Percentiles rank a stretch among this genome's conserved stretches.
Conservation (phyloP, 73 alveolate species). For the Halteria grandinella region DNA sequence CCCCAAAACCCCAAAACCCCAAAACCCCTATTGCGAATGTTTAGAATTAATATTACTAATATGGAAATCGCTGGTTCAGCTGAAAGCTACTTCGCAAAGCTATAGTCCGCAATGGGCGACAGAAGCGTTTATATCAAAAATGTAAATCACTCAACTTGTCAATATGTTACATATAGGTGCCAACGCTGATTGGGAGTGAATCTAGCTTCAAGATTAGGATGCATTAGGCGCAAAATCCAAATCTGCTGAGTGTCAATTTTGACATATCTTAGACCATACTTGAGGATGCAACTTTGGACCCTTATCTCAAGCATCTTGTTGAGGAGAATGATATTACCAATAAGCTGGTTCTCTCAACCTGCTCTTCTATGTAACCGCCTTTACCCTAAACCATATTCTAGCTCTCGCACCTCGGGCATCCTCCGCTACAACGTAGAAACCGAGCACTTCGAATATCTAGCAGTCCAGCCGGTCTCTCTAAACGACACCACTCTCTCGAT, state of each 20-base stretch:
- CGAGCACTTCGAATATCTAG: conserved; percentile 29
- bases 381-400: background rate
- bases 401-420: conserved; percentile 1
- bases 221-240: background rate
- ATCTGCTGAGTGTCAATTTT: conserved; percentile 4
- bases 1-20: too few species aligned
- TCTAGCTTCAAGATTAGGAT: background rate
- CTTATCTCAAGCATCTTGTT: background rate
- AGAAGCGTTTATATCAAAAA: conserved; percentile 23
- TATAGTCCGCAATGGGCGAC: conserved; percentile 49
- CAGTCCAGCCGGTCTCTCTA: conserved; percentile 1
- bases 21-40: too few species aligned
- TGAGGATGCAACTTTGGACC: background rate
- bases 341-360: conserved; percentile 24
- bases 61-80: background rate
- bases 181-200: conserved; percentile 64
- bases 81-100: conserved; percentile 55
- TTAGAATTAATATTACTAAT: too few species aligned
- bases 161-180: conserved; percentile 27
- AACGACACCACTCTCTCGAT: background rate
- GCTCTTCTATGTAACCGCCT: conserved; percentile 26
- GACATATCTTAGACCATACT: background rate
- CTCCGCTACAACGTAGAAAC: conserved; percentile 35
- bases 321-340: conserved; percentile 12
- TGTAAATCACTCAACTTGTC: background rate